phyloP scores from a whole-genome alignment of 768 basidiomycete species.

The Trametes gibbosa region DNA sequence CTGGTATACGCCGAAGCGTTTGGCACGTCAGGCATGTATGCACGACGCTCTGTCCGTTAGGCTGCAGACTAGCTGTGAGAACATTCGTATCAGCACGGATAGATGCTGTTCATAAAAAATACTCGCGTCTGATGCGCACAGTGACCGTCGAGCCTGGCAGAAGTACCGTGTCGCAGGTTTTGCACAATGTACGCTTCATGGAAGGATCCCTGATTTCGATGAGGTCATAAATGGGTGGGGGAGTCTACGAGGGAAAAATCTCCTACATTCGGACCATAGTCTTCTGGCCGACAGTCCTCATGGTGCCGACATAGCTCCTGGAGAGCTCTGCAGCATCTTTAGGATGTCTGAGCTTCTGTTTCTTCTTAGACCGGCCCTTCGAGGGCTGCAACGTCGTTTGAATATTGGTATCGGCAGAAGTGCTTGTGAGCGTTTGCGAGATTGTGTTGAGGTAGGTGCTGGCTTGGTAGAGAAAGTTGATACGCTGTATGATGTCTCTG shows the following conservation, averaged over 20 bases:
- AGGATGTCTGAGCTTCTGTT: slow-evolving; percentile 29
- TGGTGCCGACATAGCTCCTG: slow-evolving; percentile 57
- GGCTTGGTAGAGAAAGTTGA: slow-evolving; percentile 86
- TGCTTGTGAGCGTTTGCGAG: slow-evolving; percentile 17
- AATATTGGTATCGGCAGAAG: slow-evolving; percentile 3
- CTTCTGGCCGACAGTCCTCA: slow-evolving; percentile 73
- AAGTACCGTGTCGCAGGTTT: slow-evolving; percentile 59
- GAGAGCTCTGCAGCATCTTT: slow-evolving; percentile 51
- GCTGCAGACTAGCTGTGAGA: slow-evolving; percentile 33
- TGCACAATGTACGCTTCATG: slow-evolving; percentile 81
- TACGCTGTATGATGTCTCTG: slow-evolving; percentile 74
- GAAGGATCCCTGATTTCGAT: slow-evolving; percentile 69
- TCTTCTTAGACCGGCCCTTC: slow-evolving; percentile 19
- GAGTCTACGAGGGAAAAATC: not conserved
- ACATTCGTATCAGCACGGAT: not conserved
- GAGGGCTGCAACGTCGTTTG: not conserved
- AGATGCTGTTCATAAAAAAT: not conserved
- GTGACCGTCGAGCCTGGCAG: slow-evolving; percentile 65
- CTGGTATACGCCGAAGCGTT: slow-evolving; percentile 62
- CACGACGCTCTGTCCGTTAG: slow-evolving; percentile 53
- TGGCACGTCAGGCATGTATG: slow-evolving; percentile 62
- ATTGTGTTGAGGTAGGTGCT: slow-evolving; percentile 57
- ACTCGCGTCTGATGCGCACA: slow-evolving; percentile 64
- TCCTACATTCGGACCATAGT: slow-evolving; percentile 74
- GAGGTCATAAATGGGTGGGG: too few species aligned